Conservation (phyloP, 345 rosid species). For the Citrus australasica region DNA sequence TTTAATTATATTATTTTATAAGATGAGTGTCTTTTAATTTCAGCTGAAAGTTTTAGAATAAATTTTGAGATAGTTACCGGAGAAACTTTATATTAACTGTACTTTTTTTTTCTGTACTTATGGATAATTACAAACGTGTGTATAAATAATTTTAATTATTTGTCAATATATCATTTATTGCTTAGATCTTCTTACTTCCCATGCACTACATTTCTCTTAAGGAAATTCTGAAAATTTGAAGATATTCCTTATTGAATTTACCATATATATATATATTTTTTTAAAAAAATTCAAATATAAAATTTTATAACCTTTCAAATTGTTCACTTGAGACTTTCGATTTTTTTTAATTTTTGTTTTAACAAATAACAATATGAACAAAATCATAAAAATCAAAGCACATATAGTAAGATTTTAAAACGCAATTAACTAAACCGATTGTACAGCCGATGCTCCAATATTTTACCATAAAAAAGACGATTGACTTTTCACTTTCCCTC, state of each 20-base stretch:
- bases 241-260: not conserved
- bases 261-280: not conserved
- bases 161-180: not conserved
- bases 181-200: not conserved
- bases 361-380: not conserved
- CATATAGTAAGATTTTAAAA: not conserved
- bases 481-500: slow-evolving; percentile 1
- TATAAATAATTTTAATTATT: too few relatives aligned
- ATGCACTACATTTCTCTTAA: not conserved
- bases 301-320: not conserved
- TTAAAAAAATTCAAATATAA: not conserved
- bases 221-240: not conserved
- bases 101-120: not conserved
- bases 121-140: not conserved
- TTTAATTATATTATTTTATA: not conserved
- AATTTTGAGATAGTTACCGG: too few relatives aligned
- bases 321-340: not conserved
- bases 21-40: too few relatives aligned
- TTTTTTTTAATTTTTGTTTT: not conserved
- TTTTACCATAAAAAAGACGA: not conserved
- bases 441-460: not conserved
- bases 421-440: not conserved
- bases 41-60: too few relatives aligned
- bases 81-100: too few relatives aligned
- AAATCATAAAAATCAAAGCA: not conserved